Evolutionary conservation across 306 rosid species (phyloP), one percentile per base, ranked within the genome.

Genomic region (Phaseolus lunatus): DNA sequence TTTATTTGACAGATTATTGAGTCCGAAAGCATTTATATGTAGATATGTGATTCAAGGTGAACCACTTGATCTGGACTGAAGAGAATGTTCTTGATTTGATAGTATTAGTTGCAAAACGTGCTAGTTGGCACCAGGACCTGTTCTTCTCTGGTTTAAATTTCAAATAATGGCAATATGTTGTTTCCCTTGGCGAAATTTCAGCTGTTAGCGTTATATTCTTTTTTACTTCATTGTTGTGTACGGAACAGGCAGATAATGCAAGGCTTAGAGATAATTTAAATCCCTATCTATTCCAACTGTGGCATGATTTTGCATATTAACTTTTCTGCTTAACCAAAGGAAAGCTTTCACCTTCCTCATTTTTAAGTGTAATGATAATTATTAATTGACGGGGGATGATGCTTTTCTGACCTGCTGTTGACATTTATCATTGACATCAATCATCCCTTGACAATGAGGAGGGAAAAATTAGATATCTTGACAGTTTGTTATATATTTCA

Each of bases 1-100:
- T 41, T 57, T 72, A 39, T 29, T 48, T 35, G 57, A 20, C 9
- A 53, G 67, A 54, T 75, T 73, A 75, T 84, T 41, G 73, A 31
- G 48, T 58, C 62, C 15, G 72, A 27, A 66, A 53, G 72, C 20
- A 20, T 53, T 73, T 23, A 13, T 43, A 33, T 18, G 41, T 66
- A 22, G 29, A 22, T 58, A 7, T 67, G 53, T 9, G 16, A 72
- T 67, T 69, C 41, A 61, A 33, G 50, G 3, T 65, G 62, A 61
- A 62, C 50, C 64, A 53, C 75, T 61, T 79, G 26, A 35, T 39
- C 11, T 74, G 61, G 41, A 61, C 33, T n/a, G 16, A 41, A 59
- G 22, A 52, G 84, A 22, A 11, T 53, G 69, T 67, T 68, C 50
- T 33, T 24, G 1, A 52, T 74, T 33, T 24, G 1, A 52, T 74